Percentiles rank a stretch among this genome's conserved stretches.
phyloP scores from a whole-genome alignment of 1,284 basidiomycete genomes.

The Paramarasmius palmivorus region DNA sequence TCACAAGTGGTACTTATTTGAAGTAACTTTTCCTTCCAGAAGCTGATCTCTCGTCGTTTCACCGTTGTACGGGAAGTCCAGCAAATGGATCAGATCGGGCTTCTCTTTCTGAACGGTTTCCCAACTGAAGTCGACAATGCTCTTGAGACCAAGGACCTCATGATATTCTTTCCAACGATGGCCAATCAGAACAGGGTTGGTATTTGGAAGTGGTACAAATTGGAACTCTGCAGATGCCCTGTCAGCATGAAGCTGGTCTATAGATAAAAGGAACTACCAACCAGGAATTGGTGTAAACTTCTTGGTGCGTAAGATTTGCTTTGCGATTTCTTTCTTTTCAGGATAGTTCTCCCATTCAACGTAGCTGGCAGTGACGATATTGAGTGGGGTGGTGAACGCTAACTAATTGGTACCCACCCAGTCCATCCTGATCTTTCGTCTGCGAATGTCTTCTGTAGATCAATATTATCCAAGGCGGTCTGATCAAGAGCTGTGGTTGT shows the following conservation, averaged over 20 bases:
- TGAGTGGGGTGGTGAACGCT: neutral
- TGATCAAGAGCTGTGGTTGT: too few species aligned
- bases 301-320: slow-evolving; percentile 39
- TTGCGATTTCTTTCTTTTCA: slow-evolving; percentile 41
- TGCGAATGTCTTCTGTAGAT: slow-evolving; percentile 27
- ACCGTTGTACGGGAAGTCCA: slow-evolving; percentile 57
- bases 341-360: slow-evolving; percentile 52
- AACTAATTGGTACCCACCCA: too few species aligned
- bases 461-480: neutral
- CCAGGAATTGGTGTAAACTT: slow-evolving; percentile 45
- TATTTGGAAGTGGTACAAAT: slow-evolving; percentile 47
- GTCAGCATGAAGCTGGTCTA: neutral
- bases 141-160: slow-evolving; percentile 45
- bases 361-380: slow-evolving; percentile 27
- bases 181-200: slow-evolving; percentile 53
- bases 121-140: slow-evolving; percentile 54
- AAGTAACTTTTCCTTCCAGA: slow-evolving; percentile 43
- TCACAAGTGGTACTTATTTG: slow-evolving; percentile 50
- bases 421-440: slow-evolving; percentile 35
- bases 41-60: slow-evolving; percentile 46
- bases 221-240: slow-evolving; percentile 42
- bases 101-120: slow-evolving; percentile 54
- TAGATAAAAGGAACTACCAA: slow-evolving; percentile 15
- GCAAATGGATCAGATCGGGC: slow-evolving; percentile 50
- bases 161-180: slow-evolving; percentile 59